Conservation (phyloP, 345 rosid genomes). For the Moricandia arvensis region DNA sequence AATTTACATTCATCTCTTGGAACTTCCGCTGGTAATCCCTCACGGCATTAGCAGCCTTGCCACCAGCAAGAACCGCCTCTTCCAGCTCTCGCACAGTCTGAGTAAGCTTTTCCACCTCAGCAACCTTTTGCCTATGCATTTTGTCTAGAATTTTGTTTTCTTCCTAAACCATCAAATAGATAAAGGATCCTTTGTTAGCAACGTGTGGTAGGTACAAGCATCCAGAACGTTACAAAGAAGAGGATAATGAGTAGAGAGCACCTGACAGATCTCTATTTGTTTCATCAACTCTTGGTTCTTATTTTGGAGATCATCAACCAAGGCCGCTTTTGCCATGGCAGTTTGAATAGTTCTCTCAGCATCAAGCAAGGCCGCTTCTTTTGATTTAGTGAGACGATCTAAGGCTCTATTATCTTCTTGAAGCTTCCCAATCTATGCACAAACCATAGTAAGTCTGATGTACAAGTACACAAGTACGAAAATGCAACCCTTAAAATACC, state of each 20-base stretch:
- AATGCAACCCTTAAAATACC: conserved; percentile 35
- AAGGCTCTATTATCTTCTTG: conserved; percentile 97
- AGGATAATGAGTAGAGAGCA: conserved; percentile 28
- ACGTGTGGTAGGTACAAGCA: not conserved
- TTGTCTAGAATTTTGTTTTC: conserved; percentile 94
- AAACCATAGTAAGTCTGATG: conserved; percentile 11
- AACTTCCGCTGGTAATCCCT: conserved; percentile 97
- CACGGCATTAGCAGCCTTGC: conserved; percentile 98
- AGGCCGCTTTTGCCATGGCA: conserved; percentile 91
- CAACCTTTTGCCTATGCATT: conserved; percentile 96
- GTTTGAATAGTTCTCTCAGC: conserved; percentile 90
- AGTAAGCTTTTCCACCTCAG: conserved; percentile 97
- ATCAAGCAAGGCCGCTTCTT: conserved; percentile 94
- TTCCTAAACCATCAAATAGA: conserved; percentile 51
- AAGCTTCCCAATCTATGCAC: conserved; percentile 78
- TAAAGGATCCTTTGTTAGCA: not conserved
- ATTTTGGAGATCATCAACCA: conserved; percentile 98
- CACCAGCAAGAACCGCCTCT: conserved; percentile 99
- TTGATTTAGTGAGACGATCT: conserved; percentile 94
- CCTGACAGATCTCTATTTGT: conserved; percentile 97
- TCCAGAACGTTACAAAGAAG: conserved; percentile 5
- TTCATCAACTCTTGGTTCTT: conserved; percentile 97
- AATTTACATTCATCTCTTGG: conserved; percentile 95
- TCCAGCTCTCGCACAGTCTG: conserved; percentile 96
- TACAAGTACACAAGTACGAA: not conserved